Percentiles rank a stretch among this genome's conserved stretches.
Evolutionary conservation across 2,329 filamentous ascomycete genomes (phyloP).

Genomic region (Diaporthe sp.): DNA sequence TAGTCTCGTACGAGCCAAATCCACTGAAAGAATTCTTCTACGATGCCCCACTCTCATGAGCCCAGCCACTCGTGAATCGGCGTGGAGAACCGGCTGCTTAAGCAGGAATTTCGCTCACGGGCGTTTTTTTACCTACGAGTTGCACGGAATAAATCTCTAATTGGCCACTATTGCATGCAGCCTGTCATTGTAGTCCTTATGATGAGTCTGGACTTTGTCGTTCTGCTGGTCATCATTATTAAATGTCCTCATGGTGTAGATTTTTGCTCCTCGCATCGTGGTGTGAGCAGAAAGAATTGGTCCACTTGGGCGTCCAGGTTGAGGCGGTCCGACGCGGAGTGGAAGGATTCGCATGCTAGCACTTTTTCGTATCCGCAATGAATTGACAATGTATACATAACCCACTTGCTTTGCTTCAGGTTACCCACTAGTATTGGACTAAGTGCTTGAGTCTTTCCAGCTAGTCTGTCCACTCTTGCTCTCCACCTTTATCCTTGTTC

Average conservation of each 20-base stretch:
- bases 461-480: neutral
- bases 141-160: neutral
- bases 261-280: neutral
- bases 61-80: neutral
- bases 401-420: neutral
- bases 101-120: neutral
- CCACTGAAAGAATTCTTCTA: neutral
- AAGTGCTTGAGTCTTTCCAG: neutral
- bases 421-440: neutral
- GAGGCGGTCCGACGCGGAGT: neutral
- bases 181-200: neutral
- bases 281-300: neutral
- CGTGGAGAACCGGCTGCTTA: neutral
- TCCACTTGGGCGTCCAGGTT: neutral
- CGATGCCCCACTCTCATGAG: neutral
- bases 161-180: neutral
- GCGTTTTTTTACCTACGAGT: neutral
- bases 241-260: neutral
- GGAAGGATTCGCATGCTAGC: neutral
- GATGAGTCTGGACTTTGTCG: neutral
- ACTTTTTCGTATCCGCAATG: neutral
- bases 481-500: neutral
- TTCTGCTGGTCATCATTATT: neutral
- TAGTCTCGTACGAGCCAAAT: neutral
- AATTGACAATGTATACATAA: neutral